Evolutionary conservation across 352 stramenopile genomes (phyloP), one percentile per base, ranked within the genome.

Genomic region (Phytophthora macrochlamydospora): DNA sequence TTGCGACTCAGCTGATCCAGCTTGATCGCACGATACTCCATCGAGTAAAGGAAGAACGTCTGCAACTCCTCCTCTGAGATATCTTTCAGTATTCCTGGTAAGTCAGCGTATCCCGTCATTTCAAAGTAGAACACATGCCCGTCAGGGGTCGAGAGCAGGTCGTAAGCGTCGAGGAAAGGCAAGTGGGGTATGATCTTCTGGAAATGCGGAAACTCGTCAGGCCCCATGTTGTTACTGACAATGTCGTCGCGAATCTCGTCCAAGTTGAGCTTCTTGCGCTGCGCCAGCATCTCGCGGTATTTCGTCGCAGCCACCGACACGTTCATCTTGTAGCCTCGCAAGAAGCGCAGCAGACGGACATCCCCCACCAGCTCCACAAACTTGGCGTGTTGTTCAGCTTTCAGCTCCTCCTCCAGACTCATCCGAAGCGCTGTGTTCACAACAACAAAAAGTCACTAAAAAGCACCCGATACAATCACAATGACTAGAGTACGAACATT

Each of bases 301-400:
- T 86, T 83, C 12, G 73, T 83, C 2, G 83, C 83, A 11, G 81
- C 85, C 6, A 83, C 55, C 0, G 76, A 69, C 32, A 92, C 85
- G 42, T 93, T 89, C 75, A 87, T 81, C 65, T 92, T 93, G 63
- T 92, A 65, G 2, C 85, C 83, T 13, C 85, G 83, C 43, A 93
- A 61, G 55, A 93, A 92, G 7, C 85, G 85, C 31, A 93, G 59
- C 30, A 93, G 53, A 2, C 81, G 83, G 28, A 93, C 71, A 48
- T 91, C 78, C 2, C 81, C 79, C 11, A 87, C 77, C 7, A 90
- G 58, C 52, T 91, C 81, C 12, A 61, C 52, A 45, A 78, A 86
- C 56, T 82, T 79, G 30, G 59, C 58, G 14, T 70, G 62, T 0
- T 56, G 51, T 28, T 81, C 76, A 33, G 49, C 48, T 48, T 78